Evolutionary conservation across 2,329 filamentous ascomycete species (phyloP).

Genomic region (Fusarium mangiferae): DNA sequence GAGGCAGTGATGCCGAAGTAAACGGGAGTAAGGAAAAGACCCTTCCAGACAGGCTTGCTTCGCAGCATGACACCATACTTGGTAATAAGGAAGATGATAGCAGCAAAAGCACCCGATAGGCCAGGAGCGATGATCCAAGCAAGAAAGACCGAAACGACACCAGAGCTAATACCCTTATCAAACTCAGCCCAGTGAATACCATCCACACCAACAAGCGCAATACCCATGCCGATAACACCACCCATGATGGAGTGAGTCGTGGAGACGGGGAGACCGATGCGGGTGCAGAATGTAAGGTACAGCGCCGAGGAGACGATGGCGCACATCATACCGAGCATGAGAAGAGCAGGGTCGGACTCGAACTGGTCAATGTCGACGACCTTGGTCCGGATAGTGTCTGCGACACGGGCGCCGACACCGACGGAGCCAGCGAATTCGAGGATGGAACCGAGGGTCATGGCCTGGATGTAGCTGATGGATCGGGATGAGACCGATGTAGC

Average conservation of each 20-base stretch:
- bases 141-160: slow-evolving; percentile 66
- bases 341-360: slow-evolving; percentile 58
- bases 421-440: slow-evolving; percentile 72
- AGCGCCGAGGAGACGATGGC: slow-evolving; percentile 63
- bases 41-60: slow-evolving; percentile 63
- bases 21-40: slow-evolving; percentile 62
- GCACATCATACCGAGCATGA: slow-evolving; percentile 70
- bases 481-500: slow-evolving; percentile 78
- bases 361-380: slow-evolving; percentile 64
- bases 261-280: slow-evolving; percentile 66
- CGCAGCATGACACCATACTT: slow-evolving; percentile 69
- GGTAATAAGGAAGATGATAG: slow-evolving; percentile 66
- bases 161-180: slow-evolving; percentile 50
- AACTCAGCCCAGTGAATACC: slow-evolving; percentile 66
- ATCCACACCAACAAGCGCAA: slow-evolving; percentile 62
- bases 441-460: slow-evolving; percentile 66
- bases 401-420: slow-evolving; percentile 68
- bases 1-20: slow-evolving; percentile 67
- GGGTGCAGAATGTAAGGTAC: slow-evolving; percentile 67
- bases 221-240: slow-evolving; percentile 68
- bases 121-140: slow-evolving; percentile 71
- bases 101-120: slow-evolving; percentile 63
- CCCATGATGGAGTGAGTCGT: slow-evolving; percentile 72
- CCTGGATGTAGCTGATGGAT: slow-evolving; percentile 70
- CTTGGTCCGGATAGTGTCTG: slow-evolving; percentile 71